These are phyloP conservation scores for Cymodocea nodosa DNA, from an alignment of 116 monocot species.

Conservation along the genomic window DNA sequence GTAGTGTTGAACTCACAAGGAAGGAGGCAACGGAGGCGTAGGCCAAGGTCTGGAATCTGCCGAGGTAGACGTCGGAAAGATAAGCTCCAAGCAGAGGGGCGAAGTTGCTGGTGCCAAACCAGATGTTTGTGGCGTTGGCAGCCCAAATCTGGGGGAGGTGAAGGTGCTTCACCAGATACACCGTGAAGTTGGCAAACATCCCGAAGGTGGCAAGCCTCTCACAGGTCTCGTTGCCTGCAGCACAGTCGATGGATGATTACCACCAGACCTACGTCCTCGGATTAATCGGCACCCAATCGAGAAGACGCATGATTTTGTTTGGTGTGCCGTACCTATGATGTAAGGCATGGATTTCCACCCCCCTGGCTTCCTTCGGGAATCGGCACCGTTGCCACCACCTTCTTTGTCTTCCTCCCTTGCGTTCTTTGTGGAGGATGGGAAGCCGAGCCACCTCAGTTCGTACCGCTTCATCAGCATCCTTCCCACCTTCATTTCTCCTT, in stretches of 20 bases:
- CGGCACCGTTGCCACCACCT: background rate
- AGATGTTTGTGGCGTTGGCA: slow-evolving; percentile 20
- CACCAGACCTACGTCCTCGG: no score
- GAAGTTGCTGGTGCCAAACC: slow-evolving; percentile 38
- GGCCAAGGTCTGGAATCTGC: slow-evolving; percentile 7
- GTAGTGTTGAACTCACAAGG: slow-evolving; percentile 2
- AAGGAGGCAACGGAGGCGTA: slow-evolving; percentile 10
- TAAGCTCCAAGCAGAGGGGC: slow-evolving; percentile 31
- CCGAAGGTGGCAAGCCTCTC: slow-evolving; percentile 27
- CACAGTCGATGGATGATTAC: background rate
- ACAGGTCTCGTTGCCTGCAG: slow-evolving; percentile 32
- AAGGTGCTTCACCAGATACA: slow-evolving; percentile 22
- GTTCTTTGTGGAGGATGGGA: background rate
- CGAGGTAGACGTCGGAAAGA: slow-evolving; percentile 33
- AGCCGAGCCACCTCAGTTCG: background rate
- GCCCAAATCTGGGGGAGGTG: slow-evolving; percentile 15
- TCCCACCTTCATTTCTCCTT: background rate
- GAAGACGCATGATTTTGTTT: background rate
- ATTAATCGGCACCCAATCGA: background rate
- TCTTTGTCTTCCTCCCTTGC: background rate
- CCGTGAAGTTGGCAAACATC: slow-evolving; percentile 28
- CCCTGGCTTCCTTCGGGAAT: background rate
- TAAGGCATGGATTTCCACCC: slow-evolving; percentile 44
- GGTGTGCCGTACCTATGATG: slow-evolving; percentile 14
- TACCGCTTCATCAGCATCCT: background rate